Conservation (phyloP, 1,284 basidiomycete genomes). For the Cronartium ribicola region DNA sequence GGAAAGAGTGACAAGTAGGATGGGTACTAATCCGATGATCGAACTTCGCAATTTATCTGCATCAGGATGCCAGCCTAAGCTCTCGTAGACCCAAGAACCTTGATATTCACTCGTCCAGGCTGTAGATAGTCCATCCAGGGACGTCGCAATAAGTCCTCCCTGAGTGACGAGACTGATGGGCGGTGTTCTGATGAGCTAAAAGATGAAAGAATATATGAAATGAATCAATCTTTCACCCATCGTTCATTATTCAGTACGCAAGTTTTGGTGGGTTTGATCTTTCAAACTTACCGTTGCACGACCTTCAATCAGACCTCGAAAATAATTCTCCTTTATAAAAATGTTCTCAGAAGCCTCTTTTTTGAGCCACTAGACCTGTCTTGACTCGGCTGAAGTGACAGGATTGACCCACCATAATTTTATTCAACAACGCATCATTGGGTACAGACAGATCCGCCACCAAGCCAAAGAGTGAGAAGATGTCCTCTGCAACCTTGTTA, state of each 20-base stretch:
- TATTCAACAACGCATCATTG: conserved; percentile 12
- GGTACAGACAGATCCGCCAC: neutral
- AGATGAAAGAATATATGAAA: neutral
- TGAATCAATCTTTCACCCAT: too few relatives aligned
- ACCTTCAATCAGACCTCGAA: conserved; percentile 12
- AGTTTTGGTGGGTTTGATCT: too few relatives aligned
- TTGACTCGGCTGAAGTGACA: neutral
- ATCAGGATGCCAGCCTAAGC: conserved; percentile 20
- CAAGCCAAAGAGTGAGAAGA: conserved; percentile 2
- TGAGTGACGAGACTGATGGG: neutral
- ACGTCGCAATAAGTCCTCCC: neutral
- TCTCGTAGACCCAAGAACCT: conserved; percentile 22
- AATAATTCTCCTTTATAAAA: conserved; percentile 10
- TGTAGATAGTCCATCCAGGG: neutral
- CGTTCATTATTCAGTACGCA: too few relatives aligned
- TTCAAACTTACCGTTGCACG: conserved; percentile 11
- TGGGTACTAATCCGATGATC: conserved; percentile 19
- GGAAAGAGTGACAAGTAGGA: conserved; percentile 3
- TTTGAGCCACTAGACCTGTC: neutral
- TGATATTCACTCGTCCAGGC: neutral
- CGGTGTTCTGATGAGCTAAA: conserved; percentile 15
- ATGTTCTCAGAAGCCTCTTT: neutral
- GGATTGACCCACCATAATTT: conserved; percentile 7
- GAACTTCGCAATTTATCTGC: neutral
- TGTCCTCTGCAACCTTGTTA: conserved; percentile 23